Evolutionary conservation across 495 filamentous ascomycete genomes (phyloP).

Genomic region (Parmelia sp.): DNA sequence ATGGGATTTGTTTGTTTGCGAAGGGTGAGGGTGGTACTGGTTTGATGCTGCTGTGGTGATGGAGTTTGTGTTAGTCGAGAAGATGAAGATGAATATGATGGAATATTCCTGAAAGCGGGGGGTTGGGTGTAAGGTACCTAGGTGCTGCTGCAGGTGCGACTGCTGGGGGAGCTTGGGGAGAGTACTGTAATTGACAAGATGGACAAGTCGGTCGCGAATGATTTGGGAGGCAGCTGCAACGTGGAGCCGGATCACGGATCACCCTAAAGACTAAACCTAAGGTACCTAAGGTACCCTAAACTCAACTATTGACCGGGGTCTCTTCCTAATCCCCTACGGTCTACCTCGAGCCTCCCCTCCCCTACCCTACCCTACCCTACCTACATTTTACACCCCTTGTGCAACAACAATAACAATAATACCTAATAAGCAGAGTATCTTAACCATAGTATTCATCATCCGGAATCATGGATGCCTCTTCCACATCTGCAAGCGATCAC

Average conservation of each 20-base stretch:
- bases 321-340: not conserved
- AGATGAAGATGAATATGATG: not conserved
- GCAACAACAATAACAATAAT: not conserved
- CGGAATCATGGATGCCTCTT: no score
- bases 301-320: not conserved
- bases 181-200: not conserved
- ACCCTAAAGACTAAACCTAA: not conserved
- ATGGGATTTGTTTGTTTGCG: constrained; percentile 21
- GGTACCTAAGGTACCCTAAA: not conserved
- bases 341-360: no score
- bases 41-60: constrained; percentile 17
- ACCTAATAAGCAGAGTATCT: no score
- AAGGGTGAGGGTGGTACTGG: not conserved
- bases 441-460: no score
- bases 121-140: not conserved
- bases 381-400: not conserved
- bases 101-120: not conserved
- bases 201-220: constrained; percentile 2
- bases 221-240: constrained; percentile 1
- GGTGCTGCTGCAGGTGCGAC: not conserved
- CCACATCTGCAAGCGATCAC: not conserved
- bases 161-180: not conserved
- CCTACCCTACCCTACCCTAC: not conserved
- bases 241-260: no score
- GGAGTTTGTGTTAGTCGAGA: constrained; percentile 23